A percentile compares a stretch with the other conserved stretches of the same genome.
Evolutionary conservation across 2,329 filamentous ascomycete genomes (phyloP).

Genomic region (Neoascochyta sp.): DNA sequence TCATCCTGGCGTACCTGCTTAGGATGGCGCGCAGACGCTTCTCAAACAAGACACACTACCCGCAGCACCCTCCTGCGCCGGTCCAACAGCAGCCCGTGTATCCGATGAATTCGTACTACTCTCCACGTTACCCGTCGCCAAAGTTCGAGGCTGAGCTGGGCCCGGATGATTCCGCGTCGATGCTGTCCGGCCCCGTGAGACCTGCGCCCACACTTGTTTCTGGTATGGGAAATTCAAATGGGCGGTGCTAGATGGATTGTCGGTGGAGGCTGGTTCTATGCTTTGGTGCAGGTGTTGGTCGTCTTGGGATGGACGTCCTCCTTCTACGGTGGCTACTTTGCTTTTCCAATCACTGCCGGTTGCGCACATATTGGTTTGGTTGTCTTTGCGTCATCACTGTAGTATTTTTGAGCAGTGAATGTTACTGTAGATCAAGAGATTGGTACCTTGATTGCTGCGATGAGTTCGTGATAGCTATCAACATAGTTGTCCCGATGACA

Average conservation of each 20-base stretch:
- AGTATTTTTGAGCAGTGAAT: no score
- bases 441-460: no score
- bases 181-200: constrained; percentile 4
- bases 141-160: constrained; percentile 2
- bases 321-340: no score
- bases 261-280: no score
- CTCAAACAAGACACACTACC: background rate
- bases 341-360: no score
- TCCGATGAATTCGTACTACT: background rate
- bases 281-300: no score
- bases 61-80: background rate
- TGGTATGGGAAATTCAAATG: background rate
- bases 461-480: no score
- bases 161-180: constrained; percentile 9
- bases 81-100: constrained; percentile 2
- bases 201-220: constrained; percentile 2
- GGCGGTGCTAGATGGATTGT: constrained; percentile 1
- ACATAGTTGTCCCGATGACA: no score
- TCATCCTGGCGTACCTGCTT: constrained; percentile 3
- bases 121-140: constrained; percentile 3
- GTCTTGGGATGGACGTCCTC: no score
- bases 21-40: constrained; percentile 2
- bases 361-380: no score
- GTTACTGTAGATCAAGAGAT: no score
- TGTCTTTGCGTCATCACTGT: no score